These are phyloP conservation scores for Heliamphora pulchella DNA, from an alignment of 179 eudicot species.

Conservation along the genomic window DNA sequence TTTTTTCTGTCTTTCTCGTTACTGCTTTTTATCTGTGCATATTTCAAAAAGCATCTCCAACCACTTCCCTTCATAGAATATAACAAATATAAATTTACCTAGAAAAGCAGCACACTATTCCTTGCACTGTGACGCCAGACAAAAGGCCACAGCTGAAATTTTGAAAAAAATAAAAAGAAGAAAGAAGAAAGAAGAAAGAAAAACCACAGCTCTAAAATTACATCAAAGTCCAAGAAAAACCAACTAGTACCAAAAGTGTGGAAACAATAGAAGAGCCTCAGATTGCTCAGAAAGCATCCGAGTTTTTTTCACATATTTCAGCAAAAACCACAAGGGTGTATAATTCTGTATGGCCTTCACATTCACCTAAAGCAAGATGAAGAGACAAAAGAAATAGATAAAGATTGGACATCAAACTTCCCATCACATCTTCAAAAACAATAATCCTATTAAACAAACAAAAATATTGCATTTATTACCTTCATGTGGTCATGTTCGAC, in stretches of 20 bases:
- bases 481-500: conserved; percentile 29
- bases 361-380: neutral
- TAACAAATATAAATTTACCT: neutral
- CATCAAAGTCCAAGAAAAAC: neutral
- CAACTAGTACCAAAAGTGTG: neutral
- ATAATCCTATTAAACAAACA: conserved; percentile 11
- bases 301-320: conserved; percentile 8
- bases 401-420: neutral
- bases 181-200: neutral
- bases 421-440: neutral
- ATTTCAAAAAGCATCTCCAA: neutral
- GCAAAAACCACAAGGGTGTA: neutral
- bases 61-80: neutral
- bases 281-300: neutral
- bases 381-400: neutral
- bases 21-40: neutral
- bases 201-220: neutral
- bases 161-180: neutral
- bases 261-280: neutral
- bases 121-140: neutral
- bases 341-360: neutral
- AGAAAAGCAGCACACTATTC: neutral
- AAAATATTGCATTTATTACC: conserved; percentile 30
- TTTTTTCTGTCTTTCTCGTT: neutral
- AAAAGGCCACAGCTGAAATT: neutral